Evolutionary conservation across 192 early-diverging fungal genomes (phyloP).

Genomic region (Hyaloraphidium curvatum): DNA sequence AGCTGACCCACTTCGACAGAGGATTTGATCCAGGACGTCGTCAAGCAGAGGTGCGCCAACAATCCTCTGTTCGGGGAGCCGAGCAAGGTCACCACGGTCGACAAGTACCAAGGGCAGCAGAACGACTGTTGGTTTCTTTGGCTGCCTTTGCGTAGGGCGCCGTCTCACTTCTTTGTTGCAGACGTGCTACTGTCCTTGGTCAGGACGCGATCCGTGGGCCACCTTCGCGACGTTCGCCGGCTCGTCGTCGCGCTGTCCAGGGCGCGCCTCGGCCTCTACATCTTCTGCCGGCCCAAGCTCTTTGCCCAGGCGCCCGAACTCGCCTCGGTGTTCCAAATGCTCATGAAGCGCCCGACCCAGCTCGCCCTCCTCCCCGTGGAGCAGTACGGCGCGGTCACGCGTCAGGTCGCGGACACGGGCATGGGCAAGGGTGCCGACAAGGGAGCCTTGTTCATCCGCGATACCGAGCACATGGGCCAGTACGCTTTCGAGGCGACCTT

Average conservation of each 20-base stretch:
- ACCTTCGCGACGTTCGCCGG: conserved; percentile 81
- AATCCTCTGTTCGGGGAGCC: conserved; percentile 71
- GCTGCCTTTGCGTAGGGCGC: no score
- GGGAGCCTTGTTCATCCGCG: conserved; percentile 15
- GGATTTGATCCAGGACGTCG: conserved; percentile 75
- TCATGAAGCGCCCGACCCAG: conserved; percentile 43
- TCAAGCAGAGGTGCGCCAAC: conserved; percentile 68
- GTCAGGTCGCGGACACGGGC: conserved; percentile 3
- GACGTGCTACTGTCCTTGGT: conserved; percentile 82
- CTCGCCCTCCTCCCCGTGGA: conserved; percentile 35
- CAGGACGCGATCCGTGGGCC: conserved; percentile 70
- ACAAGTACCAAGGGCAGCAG: conserved; percentile 92
- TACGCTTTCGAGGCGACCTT: conserved; percentile 43
- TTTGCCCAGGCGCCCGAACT: conserved; percentile 74
- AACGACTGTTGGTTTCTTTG: conserved; percentile 56
- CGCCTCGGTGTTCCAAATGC: conserved; percentile 35
- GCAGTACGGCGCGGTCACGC: conserved; percentile 6
- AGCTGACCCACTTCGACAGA: no score
- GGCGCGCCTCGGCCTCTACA: conserved; percentile 81
- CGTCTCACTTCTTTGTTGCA: background rate
- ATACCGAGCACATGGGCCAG: conserved; percentile 36
- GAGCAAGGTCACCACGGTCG: conserved; percentile 68
- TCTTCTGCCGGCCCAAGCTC: conserved; percentile 56
- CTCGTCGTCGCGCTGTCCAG: conserved; percentile 86
- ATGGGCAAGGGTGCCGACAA: conserved; percentile 1